Conservation (phyloP, 805 yeast species). For the Candida silvicultrix region DNA sequence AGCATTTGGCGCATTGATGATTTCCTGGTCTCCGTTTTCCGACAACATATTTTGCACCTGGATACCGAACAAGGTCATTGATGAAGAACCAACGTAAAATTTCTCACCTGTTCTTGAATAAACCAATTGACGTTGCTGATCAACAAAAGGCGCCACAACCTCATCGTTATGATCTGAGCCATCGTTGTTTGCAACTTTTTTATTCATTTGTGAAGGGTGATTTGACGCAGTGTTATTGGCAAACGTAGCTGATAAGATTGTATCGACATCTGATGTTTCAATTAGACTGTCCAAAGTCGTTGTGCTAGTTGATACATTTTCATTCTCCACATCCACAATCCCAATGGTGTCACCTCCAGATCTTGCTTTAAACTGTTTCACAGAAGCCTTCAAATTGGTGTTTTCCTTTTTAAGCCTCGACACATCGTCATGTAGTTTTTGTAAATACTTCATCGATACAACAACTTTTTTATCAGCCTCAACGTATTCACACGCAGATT, state of each 20-base stretch:
- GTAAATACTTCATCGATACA: constrained; percentile 64
- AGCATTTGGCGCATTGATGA: constrained; percentile 12
- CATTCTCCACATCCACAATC: not conserved
- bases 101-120: constrained; percentile 73
- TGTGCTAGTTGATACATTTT: not conserved
- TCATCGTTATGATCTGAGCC: constrained; percentile 28
- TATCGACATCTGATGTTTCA: constrained; percentile 17
- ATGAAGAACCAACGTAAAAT: constrained; percentile 73
- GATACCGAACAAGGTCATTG: constrained; percentile 76
- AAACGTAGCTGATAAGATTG: constrained; percentile 21
- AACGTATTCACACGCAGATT: constrained; percentile 58
- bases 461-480: constrained; percentile 70
- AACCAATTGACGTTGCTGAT: constrained; percentile 63
- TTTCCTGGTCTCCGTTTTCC: constrained; percentile 16
- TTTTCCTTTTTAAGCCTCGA: constrained; percentile 62
- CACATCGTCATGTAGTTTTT: constrained; percentile 61
- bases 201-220: constrained; percentile 1
- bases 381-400: constrained; percentile 40
- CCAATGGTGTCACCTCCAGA: not conserved
- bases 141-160: constrained; percentile 65
- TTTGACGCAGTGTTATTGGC: constrained; percentile 20
- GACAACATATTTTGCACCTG: constrained; percentile 63
- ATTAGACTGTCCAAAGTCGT: constrained; percentile 12
- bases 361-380: constrained; percentile 5
- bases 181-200: not conserved